Conservation (phyloP, 306 rosid genomes). For the Fagus crenata region DNA sequence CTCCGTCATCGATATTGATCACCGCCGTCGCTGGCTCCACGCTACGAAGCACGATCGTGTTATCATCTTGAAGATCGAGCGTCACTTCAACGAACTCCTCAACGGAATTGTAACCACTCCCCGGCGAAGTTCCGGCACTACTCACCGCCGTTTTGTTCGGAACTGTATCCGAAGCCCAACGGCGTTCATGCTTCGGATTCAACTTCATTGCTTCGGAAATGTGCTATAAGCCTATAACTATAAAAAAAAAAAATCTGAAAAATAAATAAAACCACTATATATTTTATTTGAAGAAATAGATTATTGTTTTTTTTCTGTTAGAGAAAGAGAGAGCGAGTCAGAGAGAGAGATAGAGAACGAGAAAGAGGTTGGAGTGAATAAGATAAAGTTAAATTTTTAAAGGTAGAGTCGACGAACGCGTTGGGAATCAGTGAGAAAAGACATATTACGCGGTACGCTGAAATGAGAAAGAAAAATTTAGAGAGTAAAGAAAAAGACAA, state of each 20-base stretch:
- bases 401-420: slow-evolving; percentile 29
- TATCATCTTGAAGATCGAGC: slow-evolving; percentile 85
- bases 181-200: slow-evolving; percentile 57
- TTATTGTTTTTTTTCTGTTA: no score
- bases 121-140: slow-evolving; percentile 69
- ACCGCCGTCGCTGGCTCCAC: slow-evolving; percentile 76
- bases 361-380: not conserved
- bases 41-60: slow-evolving; percentile 86
- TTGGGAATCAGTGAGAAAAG: slow-evolving; percentile 30
- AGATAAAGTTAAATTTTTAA: not conserved
- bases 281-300: not conserved
- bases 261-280: not conserved
- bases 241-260: not conserved
- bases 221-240: not conserved
- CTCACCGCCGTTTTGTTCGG: slow-evolving; percentile 39
- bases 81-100: slow-evolving; percentile 95
- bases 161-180: slow-evolving; percentile 76
- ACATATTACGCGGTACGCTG: slow-evolving; percentile 36
- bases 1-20: slow-evolving; percentile 46
- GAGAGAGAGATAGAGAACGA: not conserved
- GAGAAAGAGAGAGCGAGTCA: not conserved
- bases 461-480: not conserved
- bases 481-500: slow-evolving; percentile 16
- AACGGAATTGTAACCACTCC: slow-evolving; percentile 47
- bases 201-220: slow-evolving; percentile 43